A percentile compares a stretch with the other conserved stretches of the same genome.
phyloP scores from a whole-genome alignment of 257 asterid genomes.

The Cruciata laevipes region DNA sequence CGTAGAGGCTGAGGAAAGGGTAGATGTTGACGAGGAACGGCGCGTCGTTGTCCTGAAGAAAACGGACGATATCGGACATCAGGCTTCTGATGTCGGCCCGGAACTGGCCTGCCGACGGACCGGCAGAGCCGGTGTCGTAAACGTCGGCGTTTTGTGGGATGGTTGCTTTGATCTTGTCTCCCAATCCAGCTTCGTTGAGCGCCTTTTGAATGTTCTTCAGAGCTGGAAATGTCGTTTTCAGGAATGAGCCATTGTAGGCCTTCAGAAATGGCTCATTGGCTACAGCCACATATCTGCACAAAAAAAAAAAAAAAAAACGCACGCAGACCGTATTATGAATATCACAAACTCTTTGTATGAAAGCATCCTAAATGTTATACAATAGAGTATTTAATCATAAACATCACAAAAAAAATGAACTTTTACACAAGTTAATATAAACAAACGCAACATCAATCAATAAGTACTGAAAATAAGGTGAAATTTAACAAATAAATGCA shows the following conservation, averaged over 20 bases:
- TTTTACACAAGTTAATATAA: too few relatives aligned
- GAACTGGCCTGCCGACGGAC: conserved; percentile 42
- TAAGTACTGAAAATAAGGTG: too few relatives aligned
- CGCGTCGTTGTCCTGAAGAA: conserved; percentile 17
- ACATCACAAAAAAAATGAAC: too few relatives aligned
- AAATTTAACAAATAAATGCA: too few relatives aligned
- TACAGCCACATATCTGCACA: conserved; percentile 56
- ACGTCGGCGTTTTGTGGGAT: conserved; percentile 86
- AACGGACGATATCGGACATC: conserved; percentile 16
- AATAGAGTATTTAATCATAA: too few relatives aligned
- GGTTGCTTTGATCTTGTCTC: conserved; percentile 64
- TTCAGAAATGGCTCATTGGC: conserved; percentile 83
- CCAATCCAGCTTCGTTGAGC: conserved; percentile 52
- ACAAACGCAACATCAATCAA: too few relatives aligned
- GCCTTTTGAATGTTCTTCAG: conserved; percentile 67
- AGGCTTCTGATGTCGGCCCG: conserved; percentile 23
- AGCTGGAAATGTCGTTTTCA: conserved; percentile 47
- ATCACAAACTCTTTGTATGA: too few relatives aligned
- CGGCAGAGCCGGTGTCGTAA: conserved; percentile 39
- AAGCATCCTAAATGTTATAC: too few relatives aligned
- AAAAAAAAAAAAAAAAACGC: too few relatives aligned
- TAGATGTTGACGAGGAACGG: conserved; percentile 33
- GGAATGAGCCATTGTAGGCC: conserved; percentile 53
- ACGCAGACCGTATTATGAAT: too few relatives aligned
- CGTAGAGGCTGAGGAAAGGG: conserved; percentile 28